phyloP scores from a whole-genome alignment of 2,329 filamentous ascomycete species.

The Pyrenophora teres region DNA sequence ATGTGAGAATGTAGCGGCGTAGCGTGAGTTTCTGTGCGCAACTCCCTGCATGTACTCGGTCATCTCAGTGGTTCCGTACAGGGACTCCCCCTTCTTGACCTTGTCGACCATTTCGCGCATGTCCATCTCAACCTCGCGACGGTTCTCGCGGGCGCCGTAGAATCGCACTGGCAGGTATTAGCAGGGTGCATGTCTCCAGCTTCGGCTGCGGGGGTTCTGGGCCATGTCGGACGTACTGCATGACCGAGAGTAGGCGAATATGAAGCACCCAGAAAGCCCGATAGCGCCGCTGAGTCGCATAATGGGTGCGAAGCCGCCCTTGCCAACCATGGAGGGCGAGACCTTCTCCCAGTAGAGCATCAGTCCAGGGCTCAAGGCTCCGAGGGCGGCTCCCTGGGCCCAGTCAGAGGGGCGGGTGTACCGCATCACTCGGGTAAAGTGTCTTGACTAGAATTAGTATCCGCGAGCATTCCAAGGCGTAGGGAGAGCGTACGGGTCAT shows the following conservation, averaged over 20 bases:
- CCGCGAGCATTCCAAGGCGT: slow-evolving; percentile 11
- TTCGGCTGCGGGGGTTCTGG: background rate
- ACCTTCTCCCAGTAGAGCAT: slow-evolving; percentile 82
- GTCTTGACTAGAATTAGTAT: slow-evolving; percentile 58
- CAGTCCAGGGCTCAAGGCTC: slow-evolving; percentile 72
- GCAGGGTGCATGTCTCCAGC: background rate
- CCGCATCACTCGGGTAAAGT: slow-evolving; percentile 84
- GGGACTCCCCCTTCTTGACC: slow-evolving; percentile 86
- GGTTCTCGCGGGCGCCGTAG: slow-evolving; percentile 92
- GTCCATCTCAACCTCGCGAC: slow-evolving; percentile 89
- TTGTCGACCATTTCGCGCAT: slow-evolving; percentile 98
- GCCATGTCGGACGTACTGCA: slow-evolving; percentile 64
- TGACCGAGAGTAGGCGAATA: slow-evolving; percentile 84
- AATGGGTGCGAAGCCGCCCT: slow-evolving; percentile 78
- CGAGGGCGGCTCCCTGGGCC: slow-evolving; percentile 68
- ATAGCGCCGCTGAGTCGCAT: slow-evolving; percentile 79
- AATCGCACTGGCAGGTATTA: slow-evolving; percentile 72
- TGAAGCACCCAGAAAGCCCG: slow-evolving; percentile 76
- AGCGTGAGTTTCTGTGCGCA: slow-evolving; percentile 88
- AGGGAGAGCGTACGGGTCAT: slow-evolving; percentile 78
- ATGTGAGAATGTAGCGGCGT: slow-evolving; percentile 81
- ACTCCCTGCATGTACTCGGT: slow-evolving; percentile 93
- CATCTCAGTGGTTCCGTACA: slow-evolving; percentile 81
- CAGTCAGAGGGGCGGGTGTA: slow-evolving; percentile 91
- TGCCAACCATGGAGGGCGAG: slow-evolving; percentile 81